Conservation (phyloP, 306 rosid genomes). For the Dicorynia guianensis region DNA sequence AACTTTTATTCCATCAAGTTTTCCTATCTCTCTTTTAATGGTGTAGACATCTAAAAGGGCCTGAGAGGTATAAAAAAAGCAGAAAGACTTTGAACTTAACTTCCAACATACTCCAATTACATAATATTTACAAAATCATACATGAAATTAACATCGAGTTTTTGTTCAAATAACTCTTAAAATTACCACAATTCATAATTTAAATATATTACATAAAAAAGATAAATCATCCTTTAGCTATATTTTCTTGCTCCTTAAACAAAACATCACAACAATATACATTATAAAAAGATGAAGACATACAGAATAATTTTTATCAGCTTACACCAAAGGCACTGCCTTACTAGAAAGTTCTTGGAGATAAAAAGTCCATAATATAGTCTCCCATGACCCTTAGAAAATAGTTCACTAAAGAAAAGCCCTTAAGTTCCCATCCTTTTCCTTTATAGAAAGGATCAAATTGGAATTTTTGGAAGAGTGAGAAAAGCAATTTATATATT, state of each 20-base stretch:
- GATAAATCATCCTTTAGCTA: constrained; percentile 8
- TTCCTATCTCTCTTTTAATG: constrained; percentile 80
- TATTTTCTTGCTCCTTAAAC: background rate
- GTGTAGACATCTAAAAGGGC: constrained; percentile 89
- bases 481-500: no score
- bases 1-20: constrained; percentile 76
- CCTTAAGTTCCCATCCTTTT: no score
- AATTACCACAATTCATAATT: constrained; percentile 1
- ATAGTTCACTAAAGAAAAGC: no score
- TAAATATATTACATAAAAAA: background rate
- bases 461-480: no score
- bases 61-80: constrained; percentile 48
- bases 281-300: no score
- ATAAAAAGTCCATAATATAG: no score
- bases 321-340: constrained; percentile 20
- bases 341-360: constrained; percentile 5
- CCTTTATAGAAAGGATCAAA: no score
- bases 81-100: constrained; percentile 18
- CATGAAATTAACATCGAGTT: constrained; percentile 24
- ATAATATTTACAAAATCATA: constrained; percentile 7
- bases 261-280: no score
- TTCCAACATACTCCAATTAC: constrained; percentile 8
- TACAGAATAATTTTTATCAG: background rate
- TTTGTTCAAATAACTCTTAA: constrained; percentile 5
- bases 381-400: no score